Percentiles rank a stretch among this genome's conserved stretches.
phyloP scores from a whole-genome alignment of 306 rosid genomes.

The Quercus suber region DNA sequence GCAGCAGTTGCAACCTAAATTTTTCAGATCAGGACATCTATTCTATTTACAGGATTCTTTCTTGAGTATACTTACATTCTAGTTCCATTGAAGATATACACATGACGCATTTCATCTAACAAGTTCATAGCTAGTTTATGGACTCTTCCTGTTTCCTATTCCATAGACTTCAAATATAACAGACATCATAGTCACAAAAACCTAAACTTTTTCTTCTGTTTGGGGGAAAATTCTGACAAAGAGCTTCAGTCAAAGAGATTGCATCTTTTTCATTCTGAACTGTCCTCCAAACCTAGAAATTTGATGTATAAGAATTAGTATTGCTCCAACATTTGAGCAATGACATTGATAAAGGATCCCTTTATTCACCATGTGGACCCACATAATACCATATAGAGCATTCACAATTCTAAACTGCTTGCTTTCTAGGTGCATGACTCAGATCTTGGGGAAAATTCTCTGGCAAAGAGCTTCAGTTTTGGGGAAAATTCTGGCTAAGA shows the following conservation, averaged over 20 bases:
- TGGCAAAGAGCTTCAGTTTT: background rate
- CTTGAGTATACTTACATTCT: too few species aligned
- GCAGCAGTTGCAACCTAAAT: too few species aligned
- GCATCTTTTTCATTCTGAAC: constrained; percentile 57
- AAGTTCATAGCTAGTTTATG: too few species aligned
- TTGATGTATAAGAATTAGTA: constrained; percentile 5
- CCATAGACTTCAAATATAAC: background rate
- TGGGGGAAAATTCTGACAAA: background rate
- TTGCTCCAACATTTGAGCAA: constrained; percentile 49
- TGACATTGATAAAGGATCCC: constrained; percentile 48
- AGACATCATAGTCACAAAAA: background rate
- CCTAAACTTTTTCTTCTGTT: background rate
- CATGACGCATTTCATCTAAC: too few species aligned
- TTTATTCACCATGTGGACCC: constrained; percentile 45
- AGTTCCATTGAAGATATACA: too few species aligned
- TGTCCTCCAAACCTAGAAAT: constrained; percentile 61
- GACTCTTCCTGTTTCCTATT: too few species aligned
- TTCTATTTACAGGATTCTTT: too few species aligned
- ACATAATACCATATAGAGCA: constrained; percentile 40
- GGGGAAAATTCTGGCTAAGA: constrained; percentile 23
- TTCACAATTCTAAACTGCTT: constrained; percentile 28
- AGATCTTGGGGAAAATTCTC: background rate
- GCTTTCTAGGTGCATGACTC: background rate
- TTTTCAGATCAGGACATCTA: too few species aligned
- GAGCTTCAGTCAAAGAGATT: constrained; percentile 8